phyloP scores from a whole-genome alignment of 2,329 filamentous ascomycete genomes.

The Pseudocercospora macadamiae region DNA sequence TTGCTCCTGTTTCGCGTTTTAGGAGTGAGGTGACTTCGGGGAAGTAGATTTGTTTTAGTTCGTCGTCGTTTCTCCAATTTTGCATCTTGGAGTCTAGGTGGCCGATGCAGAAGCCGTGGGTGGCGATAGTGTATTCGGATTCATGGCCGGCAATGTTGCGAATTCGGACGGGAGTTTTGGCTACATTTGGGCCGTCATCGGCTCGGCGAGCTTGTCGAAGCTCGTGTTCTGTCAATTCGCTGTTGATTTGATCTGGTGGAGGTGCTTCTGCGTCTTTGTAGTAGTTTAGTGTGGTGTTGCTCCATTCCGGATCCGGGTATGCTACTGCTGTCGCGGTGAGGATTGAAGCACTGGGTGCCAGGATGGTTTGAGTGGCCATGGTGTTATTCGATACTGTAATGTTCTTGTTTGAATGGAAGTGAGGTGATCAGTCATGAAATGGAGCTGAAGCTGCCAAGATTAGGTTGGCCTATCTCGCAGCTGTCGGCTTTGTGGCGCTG shows the following conservation, averaged over 20 bases:
- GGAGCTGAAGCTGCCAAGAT: background rate
- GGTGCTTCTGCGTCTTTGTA: slow-evolving; percentile 16
- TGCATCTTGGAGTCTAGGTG: slow-evolving; percentile 11
- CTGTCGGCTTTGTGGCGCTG: background rate
- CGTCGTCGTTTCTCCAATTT: slow-evolving; percentile 13
- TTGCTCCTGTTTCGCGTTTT: slow-evolving; percentile 18
- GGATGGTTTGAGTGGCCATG: background rate
- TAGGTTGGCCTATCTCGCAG: background rate
- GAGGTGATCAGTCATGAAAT: background rate
- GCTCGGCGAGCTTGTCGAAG: slow-evolving; percentile 14
- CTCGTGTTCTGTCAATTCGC: slow-evolving; percentile 20
- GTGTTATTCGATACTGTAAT: background rate
- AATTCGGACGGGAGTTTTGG: slow-evolving; percentile 16
- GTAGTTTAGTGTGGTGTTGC: slow-evolving; percentile 22
- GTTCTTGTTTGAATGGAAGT: too few relatives aligned
- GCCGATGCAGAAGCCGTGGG: slow-evolving; percentile 22
- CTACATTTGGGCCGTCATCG: slow-evolving; percentile 22
- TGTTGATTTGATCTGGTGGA: slow-evolving; percentile 9
- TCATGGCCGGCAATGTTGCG: slow-evolving; percentile 21
- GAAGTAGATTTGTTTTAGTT: slow-evolving; percentile 21
- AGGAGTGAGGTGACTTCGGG: slow-evolving; percentile 19
- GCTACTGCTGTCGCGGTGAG: background rate
- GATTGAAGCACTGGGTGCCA: background rate
- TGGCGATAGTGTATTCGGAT: slow-evolving; percentile 13
- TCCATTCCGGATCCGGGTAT: slow-evolving; percentile 16